Conservation (phyloP, 1,284 basidiomycete genomes). For the Cerrena zonata region DNA sequence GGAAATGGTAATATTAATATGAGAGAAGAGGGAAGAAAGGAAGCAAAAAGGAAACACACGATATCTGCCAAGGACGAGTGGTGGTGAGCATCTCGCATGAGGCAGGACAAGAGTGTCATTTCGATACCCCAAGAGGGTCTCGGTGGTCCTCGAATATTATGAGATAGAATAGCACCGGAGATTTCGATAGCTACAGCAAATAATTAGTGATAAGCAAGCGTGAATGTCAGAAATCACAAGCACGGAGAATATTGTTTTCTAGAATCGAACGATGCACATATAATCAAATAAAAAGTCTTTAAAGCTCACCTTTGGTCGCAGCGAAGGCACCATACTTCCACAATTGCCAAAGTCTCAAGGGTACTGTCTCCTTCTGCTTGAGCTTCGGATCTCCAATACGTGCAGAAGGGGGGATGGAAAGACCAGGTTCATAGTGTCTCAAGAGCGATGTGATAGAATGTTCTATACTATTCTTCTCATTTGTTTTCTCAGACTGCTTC, state of each 20-base stretch:
- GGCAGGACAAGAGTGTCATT: constrained; percentile 77
- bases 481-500: background rate
- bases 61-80: constrained; percentile 86
- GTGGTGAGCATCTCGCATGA: constrained; percentile 81
- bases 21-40: background rate
- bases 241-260: background rate
- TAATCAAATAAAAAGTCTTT: background rate
- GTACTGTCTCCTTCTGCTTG: constrained; percentile 46
- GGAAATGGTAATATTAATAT: constrained; percentile 13
- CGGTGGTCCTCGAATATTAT: constrained; percentile 76
- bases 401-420: constrained; percentile 64
- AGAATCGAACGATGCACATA: background rate
- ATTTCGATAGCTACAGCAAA: constrained; percentile 57
- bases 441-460: constrained; percentile 31
- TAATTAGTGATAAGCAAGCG: background rate
- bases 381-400: constrained; percentile 57
- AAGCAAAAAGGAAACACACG: constrained; percentile 35
- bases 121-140: constrained; percentile 85
- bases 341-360: constrained; percentile 58
- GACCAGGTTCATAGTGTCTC: constrained; percentile 59
- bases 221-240: background rate
- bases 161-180: constrained; percentile 60
- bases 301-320: constrained; percentile 55
- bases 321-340: constrained; percentile 65
- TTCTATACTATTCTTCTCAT: background rate